Base-by-base conservation (phyloP, 176 grass and related monocot species). In the Puya raimondii region DNA sequence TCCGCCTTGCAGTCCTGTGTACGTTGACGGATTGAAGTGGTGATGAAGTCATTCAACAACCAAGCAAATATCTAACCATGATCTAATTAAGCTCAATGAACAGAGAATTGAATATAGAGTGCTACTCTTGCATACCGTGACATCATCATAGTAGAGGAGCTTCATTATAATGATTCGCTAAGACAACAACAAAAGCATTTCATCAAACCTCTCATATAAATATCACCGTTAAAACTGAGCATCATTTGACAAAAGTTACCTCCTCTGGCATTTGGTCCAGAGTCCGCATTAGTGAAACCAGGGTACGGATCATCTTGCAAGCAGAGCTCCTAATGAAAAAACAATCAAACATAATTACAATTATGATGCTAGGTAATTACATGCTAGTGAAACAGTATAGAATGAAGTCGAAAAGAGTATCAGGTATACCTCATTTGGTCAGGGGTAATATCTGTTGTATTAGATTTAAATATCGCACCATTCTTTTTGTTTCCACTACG, bases 151-250 rank as follows among this genome's bases (percentile, higher is more conserved):
- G 70, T 99, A 99, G 53, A 90, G 79, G 64, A 99, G 82, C 81
- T 93, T 99, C 94, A 99, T 99, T 65, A 99, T 53, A 88, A 99
- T 99, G 68, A 80, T 93, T 70, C 89, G 78, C 94, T 99, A 87
- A 53, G 80, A 85, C 59, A 87, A 1, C 83, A 53, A 33, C 3
- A 51, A 64, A 72, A 22, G 71, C 42, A 57, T 59, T 68, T 79
- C 71, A 64, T 72, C 54, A 79, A 53, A 74, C 27, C 8, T 10
- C 21, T 17, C 20, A 61, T 11, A 6, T n/a, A 61, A 7, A 61
- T 61, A 59, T 59, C 20, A 42, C 33, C 7, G 4, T 42, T 42
- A 42, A 42, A 42, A 42, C 33, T 42, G 33, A 42, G 33, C 33
- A 42, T 42, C 10, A 59, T 33, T 53, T 67, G 29, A 59, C 13